These are phyloP conservation scores for Eurotiales sp. DNA, from an alignment of 2,329 filamentous ascomycete genomes.

Conservation along the genomic window DNA sequence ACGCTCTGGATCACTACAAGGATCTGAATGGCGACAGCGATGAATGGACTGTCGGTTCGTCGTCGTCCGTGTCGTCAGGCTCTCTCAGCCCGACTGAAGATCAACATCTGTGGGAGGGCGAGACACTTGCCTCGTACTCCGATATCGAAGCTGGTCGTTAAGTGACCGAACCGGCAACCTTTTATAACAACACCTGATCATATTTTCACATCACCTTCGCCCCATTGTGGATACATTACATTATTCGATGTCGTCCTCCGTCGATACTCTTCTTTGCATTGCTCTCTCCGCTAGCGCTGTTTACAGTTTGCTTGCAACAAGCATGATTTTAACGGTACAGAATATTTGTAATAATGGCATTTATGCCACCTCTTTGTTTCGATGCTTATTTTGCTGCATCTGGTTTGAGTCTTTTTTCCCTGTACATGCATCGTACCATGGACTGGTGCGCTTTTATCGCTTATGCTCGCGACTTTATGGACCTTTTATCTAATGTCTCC, in stretches of 20 bases:
- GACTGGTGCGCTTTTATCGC: conserved; percentile 20
- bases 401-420: conserved; percentile 20
- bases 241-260: conserved; percentile 18
- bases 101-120: conserved; percentile 45
- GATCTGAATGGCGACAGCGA: conserved; percentile 66
- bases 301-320: conserved; percentile 17
- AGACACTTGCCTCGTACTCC: conserved; percentile 34
- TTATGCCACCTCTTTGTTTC: conserved; percentile 8
- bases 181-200: no score
- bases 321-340: conserved; percentile 36
- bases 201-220: conserved; percentile 16
- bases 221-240: conserved; percentile 12
- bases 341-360: conserved; percentile 24
- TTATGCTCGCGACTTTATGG: conserved; percentile 14
- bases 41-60: conserved; percentile 86
- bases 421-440: conserved; percentile 36
- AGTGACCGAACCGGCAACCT: not conserved
- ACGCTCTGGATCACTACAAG: conserved; percentile 55
- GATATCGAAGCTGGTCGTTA: conserved; percentile 40
- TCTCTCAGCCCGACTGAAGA: conserved; percentile 62
- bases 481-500: conserved; percentile 11
- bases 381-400: conserved; percentile 15
- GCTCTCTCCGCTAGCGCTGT: conserved; percentile 18
- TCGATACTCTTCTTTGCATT: conserved; percentile 14
- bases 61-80: conserved; percentile 67